Evolutionary conservation across 1,284 basidiomycete species (phyloP).

Genomic region (Pterula multifida): DNA sequence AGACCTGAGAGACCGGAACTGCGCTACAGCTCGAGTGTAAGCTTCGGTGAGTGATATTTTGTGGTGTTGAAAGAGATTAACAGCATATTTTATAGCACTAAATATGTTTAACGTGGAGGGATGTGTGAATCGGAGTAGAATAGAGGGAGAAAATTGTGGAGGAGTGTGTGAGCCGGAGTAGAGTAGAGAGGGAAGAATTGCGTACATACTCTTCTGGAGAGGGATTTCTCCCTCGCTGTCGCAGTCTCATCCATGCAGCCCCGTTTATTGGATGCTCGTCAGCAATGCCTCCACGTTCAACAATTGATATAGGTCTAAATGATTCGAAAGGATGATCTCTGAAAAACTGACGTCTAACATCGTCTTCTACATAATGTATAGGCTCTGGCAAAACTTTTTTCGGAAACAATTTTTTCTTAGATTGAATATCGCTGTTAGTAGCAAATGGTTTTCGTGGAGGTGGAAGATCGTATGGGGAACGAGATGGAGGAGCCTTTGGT

Average conservation of each 20-base stretch:
- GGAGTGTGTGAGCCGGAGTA: not conserved
- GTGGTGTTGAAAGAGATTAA: constrained; percentile 58
- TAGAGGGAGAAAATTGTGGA: too few species aligned
- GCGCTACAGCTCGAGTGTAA: constrained; percentile 69
- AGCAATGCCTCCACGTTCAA: constrained; percentile 56
- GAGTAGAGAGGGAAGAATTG: not conserved
- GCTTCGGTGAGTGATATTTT: constrained; percentile 71
- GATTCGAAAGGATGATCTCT: constrained; percentile 94
- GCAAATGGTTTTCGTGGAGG: constrained; percentile 8
- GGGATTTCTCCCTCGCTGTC: constrained; percentile 76
- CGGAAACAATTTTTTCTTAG: constrained; percentile 26
- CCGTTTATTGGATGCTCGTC: constrained; percentile 48
- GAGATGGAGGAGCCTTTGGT: constrained; percentile 52
- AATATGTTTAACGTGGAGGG: constrained; percentile 8
- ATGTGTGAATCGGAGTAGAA: not conserved
- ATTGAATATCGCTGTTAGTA: constrained; percentile 15
- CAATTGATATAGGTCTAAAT: constrained; percentile 68
- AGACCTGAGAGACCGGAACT: constrained; percentile 80
- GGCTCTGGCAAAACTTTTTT: constrained; percentile 44
- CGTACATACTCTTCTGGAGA: constrained; percentile 78
- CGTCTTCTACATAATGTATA: constrained; percentile 79
- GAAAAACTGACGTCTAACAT: constrained; percentile 85
- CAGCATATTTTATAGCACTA: constrained; percentile 74
- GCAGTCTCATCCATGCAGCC: constrained; percentile 58
- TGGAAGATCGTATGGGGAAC: constrained; percentile 37